phyloP scores from a whole-genome alignment of 768 basidiomycete species.

The Clitopilus hobsonii region DNA sequence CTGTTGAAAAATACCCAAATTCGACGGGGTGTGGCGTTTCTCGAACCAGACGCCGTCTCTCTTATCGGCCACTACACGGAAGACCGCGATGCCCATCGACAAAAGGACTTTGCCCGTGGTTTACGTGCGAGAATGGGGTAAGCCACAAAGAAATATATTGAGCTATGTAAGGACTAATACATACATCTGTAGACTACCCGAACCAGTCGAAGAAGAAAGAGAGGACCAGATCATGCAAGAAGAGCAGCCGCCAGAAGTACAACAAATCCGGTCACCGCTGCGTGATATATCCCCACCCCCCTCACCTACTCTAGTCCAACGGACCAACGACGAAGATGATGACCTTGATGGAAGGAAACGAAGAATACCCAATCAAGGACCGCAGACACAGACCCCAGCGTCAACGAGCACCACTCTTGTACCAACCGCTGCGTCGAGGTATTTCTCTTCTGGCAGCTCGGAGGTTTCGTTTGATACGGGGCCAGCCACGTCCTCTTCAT shows the following conservation, averaged over 20 bases:
- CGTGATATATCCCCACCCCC: slow-evolving; percentile 33
- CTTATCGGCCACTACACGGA: slow-evolving; percentile 59
- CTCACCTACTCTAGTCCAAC: slow-evolving; percentile 14
- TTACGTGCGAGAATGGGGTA: slow-evolving; percentile 69
- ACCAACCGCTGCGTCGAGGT: neutral
- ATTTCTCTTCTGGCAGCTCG: neutral
- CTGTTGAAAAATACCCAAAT: slow-evolving; percentile 65
- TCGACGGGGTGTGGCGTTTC: slow-evolving; percentile 67
- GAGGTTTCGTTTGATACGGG: neutral
- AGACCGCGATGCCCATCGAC: slow-evolving; percentile 58
- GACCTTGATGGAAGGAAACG: slow-evolving; percentile 34
- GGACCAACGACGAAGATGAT: slow-evolving; percentile 35
- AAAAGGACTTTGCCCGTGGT: slow-evolving; percentile 53
- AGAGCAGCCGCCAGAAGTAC: slow-evolving; percentile 8
- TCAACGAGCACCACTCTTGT: neutral
- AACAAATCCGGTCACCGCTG: slow-evolving; percentile 28
- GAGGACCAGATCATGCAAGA: slow-evolving; percentile 7
- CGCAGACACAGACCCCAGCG: neutral
- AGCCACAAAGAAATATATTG: slow-evolving; percentile 5
- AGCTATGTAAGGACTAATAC: slow-evolving; percentile 16
- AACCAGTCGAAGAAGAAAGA: neutral
- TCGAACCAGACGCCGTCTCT: slow-evolving; percentile 64
- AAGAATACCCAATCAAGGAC: slow-evolving; percentile 21
- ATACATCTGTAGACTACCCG: slow-evolving; percentile 22
- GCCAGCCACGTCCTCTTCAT: slow-evolving; percentile 7